Base-by-base conservation (phyloP, 345 rosid genomes). In the Angophora floribunda region DNA sequence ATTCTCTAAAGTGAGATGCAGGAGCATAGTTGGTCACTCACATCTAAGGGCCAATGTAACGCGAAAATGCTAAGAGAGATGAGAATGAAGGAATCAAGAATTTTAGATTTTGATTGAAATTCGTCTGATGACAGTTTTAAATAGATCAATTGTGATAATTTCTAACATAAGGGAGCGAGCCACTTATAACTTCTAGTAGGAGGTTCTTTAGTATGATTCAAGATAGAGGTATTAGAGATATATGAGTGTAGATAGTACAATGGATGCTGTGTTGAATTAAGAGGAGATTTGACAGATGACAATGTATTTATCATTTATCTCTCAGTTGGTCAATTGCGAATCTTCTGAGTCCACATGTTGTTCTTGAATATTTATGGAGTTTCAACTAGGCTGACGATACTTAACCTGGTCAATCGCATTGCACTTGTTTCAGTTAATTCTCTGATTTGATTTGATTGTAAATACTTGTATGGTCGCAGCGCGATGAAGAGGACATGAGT, bases 401-500 rank as follows among this genome's bases (percentile, higher is more conserved):
- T 75, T 75, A 16, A 41, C 84, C 49, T 41, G 49, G 49, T 49
- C 84, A 75, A 75, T 41, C 0, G 8, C 84, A 75, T 45, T 19
- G 84, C 49, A 75, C 49, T 75, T 50, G 44, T 51, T 63, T 51
- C 67, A 52, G 61, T 70, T 28, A 24, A 51, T 45, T 82, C 30
- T 61, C 59, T 80, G 45, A 70, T 30, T 59, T 53, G 47, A 65
- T 63, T 59, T 32, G 67, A 28, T 84, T 85, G 51, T 30, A 32
- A 41, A 36, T 36, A 6, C 50, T 51, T 28, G 70, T 87, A 17
- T 21, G 85, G 87, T 88, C 90, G 90, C 93, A 96, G 99, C 98
- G 98, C 47, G 99, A 97, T 51, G 96, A 95, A 91, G 95, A 96
- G 92, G 99, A 97, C 92, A 92, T 96, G 96, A 88, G 88, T 51